Percentiles rank a stretch among this genome's conserved stretches.
Evolutionary conservation across 108 stramenopile genomes (phyloP).

Genomic region (Pseudonitzschia delicatissima): DNA sequence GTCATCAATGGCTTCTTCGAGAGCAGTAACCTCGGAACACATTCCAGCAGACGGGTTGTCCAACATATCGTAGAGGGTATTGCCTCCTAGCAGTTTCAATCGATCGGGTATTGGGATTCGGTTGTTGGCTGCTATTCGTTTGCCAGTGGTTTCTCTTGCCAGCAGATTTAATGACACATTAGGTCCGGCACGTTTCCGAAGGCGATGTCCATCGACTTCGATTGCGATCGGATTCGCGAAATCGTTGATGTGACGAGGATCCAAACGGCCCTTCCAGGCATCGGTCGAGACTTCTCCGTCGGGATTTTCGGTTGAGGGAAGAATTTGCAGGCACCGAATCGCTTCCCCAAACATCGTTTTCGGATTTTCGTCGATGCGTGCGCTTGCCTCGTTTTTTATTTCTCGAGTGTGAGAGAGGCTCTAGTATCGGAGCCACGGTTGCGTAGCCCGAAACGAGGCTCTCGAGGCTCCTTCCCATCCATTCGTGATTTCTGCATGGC

Average conservation of each 20-base stretch:
- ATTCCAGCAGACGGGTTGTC: slow-evolving; percentile 54
- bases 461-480: slow-evolving; percentile 59
- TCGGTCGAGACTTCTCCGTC: slow-evolving; percentile 31
- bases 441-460: slow-evolving; percentile 43
- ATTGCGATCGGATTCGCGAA: not conserved
- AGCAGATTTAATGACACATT: slow-evolving; percentile 40
- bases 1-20: slow-evolving; percentile 41
- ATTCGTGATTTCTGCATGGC: slow-evolving; percentile 28
- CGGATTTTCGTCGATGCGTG: not conserved
- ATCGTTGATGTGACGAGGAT: not conserved
- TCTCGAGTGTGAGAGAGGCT: too few relatives aligned
- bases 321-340: not conserved
- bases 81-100: slow-evolving; percentile 39
- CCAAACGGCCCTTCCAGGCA: not conserved
- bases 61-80: slow-evolving; percentile 28
- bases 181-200: slow-evolving; percentile 20
- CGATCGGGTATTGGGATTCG: slow-evolving; percentile 15
- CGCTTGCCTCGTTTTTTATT: not conserved
- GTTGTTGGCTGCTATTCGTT: not conserved
- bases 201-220: not conserved
- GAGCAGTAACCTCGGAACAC: slow-evolving; percentile 40
- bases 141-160: slow-evolving; percentile 43
- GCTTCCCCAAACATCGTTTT: not conserved
- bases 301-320: slow-evolving; percentile 31
- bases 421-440: slow-evolving; percentile 27